These are phyloP conservation scores for Datura wrightii DNA, from an alignment of 257 asterid genomes.

Conservation along the genomic window DNA sequence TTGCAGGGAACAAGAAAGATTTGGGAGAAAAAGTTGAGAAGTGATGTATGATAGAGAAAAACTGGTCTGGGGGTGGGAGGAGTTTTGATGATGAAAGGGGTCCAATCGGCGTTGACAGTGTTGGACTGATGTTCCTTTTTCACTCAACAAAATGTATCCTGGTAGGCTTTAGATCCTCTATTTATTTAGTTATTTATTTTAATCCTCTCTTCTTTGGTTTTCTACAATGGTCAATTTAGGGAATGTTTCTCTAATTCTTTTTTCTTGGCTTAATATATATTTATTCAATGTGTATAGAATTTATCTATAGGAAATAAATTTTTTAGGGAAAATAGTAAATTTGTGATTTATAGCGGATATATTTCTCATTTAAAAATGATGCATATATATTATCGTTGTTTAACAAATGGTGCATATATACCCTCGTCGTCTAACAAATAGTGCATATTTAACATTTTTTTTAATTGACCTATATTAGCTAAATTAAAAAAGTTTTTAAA, in stretches of 20 bases:
- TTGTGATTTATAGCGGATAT: too few species aligned
- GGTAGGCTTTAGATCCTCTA: too few species aligned
- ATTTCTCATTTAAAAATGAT: too few species aligned
- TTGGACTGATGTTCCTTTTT: slow-evolving; percentile 17
- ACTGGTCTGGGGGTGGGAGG: not conserved
- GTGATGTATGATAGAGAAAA: not conserved
- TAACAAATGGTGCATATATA: too few species aligned
- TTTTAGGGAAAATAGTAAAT: too few species aligned
- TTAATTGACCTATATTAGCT: too few species aligned
- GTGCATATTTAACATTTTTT: too few species aligned
- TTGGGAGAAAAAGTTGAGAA: slow-evolving; percentile 1
- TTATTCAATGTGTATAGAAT: not conserved
- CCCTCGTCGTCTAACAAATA: too few species aligned
- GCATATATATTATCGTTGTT: too few species aligned
- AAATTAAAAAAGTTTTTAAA: too few species aligned
- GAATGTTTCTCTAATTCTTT: not conserved
- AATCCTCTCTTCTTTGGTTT: not conserved
- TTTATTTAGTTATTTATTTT: too few species aligned
- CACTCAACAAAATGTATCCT: not conserved
- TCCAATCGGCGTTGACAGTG: slow-evolving; percentile 19
- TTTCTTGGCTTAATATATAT: not conserved
- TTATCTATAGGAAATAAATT: too few species aligned
- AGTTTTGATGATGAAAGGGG: not conserved
- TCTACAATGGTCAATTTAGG: not conserved
- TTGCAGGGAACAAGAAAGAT: not conserved